phyloP scores from a whole-genome alignment of 352 stramenopile species.

The Globisporangium acanthophoron region DNA sequence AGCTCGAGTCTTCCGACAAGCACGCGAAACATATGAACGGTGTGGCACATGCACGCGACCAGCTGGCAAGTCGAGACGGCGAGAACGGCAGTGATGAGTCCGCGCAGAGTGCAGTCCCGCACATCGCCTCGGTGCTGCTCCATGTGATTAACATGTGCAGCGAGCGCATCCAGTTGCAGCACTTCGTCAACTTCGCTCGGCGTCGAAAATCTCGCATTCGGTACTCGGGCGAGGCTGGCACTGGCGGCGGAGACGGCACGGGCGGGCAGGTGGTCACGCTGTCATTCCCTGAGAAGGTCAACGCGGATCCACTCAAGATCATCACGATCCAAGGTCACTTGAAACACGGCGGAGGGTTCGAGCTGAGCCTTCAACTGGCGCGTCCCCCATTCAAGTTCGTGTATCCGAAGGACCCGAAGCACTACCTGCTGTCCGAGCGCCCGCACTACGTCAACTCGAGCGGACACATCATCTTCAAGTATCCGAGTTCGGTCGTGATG shows the following conservation, averaged over 20 bases:
- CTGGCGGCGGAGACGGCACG: conserved; percentile 40
- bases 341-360: conserved; percentile 70
- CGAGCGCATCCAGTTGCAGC: conserved; percentile 80
- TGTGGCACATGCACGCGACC: conserved; percentile 16
- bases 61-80: conserved; percentile 11
- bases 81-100: conserved; percentile 10
- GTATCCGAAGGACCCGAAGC: conserved; percentile 45
- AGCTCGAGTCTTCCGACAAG: conserved; percentile 29
- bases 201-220: conserved; percentile 77
- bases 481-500: conserved; percentile 56
- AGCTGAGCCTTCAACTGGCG: conserved; percentile 67
- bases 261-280: conserved; percentile 82
- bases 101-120: conserved; percentile 38
- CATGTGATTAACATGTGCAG: conserved; percentile 83
- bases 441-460: conserved; percentile 70
- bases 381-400: conserved; percentile 69
- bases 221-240: conserved; percentile 75
- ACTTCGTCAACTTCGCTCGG: conserved; percentile 85
- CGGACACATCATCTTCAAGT: conserved; percentile 79
- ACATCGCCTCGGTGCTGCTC: conserved; percentile 72
- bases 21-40: conserved; percentile 8
- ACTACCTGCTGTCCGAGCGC: conserved; percentile 52
- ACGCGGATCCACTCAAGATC: conserved; percentile 75
- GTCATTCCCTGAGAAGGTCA: conserved; percentile 83
- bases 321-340: conserved; percentile 75